Percentiles rank a stretch among this genome's conserved stretches.
phyloP scores from a whole-genome alignment of 176 grass and related monocot species.

The Bromus sterilis region DNA sequence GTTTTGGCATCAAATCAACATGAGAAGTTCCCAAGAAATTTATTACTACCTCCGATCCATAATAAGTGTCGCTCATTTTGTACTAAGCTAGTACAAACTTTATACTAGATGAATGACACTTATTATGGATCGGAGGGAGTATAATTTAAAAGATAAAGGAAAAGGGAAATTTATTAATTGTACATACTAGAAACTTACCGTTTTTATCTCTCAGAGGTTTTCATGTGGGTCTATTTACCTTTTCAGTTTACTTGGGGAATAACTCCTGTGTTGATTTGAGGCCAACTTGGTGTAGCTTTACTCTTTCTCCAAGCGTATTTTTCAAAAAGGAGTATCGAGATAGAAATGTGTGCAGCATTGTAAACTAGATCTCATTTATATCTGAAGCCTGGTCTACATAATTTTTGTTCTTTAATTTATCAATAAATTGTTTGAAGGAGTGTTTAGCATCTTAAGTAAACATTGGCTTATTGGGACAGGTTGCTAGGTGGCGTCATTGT shows the following conservation, averaged over 20 bases:
- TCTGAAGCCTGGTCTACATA: background rate
- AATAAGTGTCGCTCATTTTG: too few species aligned
- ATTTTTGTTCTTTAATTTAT: background rate
- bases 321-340: background rate
- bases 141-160: background rate
- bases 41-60: too few species aligned
- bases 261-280: background rate
- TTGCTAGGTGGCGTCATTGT: slow-evolving; percentile 93
- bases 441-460: slow-evolving; percentile 4
- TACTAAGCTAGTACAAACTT: too few species aligned
- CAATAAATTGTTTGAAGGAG: background rate
- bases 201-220: background rate
- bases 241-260: background rate
- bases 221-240: background rate
- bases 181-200: background rate
- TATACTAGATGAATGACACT: too few species aligned
- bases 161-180: background rate
- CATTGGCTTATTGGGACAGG: slow-evolving; percentile 49
- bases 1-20: background rate
- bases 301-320: background rate
- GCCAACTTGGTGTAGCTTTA: background rate
- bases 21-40: background rate
- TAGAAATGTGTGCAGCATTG: background rate
- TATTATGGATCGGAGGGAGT: too few species aligned
- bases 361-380: background rate